phyloP scores from a whole-genome alignment of 768 basidiomycete genomes.

The Rhodotorula babjevae region DNA sequence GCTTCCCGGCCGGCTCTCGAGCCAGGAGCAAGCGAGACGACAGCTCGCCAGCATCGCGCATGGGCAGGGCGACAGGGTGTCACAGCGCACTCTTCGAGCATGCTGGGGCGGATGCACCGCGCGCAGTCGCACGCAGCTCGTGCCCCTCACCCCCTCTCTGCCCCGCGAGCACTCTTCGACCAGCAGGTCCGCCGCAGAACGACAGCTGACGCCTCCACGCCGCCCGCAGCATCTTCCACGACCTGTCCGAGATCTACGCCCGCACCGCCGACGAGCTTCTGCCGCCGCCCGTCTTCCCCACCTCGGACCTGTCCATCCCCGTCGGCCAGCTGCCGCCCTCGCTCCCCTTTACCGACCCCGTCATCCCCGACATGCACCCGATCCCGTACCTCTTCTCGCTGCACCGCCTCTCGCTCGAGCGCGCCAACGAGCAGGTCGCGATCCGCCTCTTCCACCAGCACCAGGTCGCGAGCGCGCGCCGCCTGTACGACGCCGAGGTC shows the following conservation, averaged over 20 bases:
- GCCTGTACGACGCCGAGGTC: slow-evolving; percentile 49
- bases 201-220: background rate
- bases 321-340: slow-evolving; percentile 35
- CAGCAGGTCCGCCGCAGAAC: no score
- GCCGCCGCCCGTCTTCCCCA: slow-evolving; percentile 38
- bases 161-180: no score
- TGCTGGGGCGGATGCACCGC: no score
- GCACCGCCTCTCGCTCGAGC: slow-evolving; percentile 48
- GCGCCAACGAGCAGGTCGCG: slow-evolving; percentile 48
- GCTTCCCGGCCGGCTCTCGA: no score
- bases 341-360: slow-evolving; percentile 36
- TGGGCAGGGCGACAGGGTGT: no score
- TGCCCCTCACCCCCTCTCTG: no score
- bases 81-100: no score
- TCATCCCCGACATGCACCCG: slow-evolving; percentile 39
- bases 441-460: slow-evolving; percentile 49
- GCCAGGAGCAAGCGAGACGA: no score
- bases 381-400: slow-evolving; percentile 47
- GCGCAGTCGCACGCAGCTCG: no score
- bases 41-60: no score
- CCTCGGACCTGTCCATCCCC: slow-evolving; percentile 28
- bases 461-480: slow-evolving; percentile 46
- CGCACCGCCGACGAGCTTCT: slow-evolving; percentile 37
- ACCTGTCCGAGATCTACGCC: slow-evolving; percentile 37
- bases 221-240: slow-evolving; percentile 31